Conservation (phyloP, 164 flowering plant genomes). For the Warburgia ugandensis region DNA sequence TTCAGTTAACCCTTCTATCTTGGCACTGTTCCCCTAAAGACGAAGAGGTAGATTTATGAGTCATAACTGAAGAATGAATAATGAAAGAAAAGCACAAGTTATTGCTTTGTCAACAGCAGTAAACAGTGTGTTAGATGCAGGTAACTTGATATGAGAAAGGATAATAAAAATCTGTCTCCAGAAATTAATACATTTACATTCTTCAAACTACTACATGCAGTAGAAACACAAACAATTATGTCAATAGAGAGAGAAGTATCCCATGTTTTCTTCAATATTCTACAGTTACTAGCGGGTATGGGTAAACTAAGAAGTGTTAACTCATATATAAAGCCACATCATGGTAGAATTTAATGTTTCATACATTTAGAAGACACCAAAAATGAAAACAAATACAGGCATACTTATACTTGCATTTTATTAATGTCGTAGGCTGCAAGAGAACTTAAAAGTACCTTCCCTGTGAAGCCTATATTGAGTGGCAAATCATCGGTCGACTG, state of each 20-base stretch:
- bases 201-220: too few species aligned
- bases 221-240: too few species aligned
- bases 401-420: not conserved
- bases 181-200: too few species aligned
- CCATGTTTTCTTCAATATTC: too few species aligned
- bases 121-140: too few species aligned
- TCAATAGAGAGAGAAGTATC: too few species aligned
- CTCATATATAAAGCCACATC: too few species aligned
- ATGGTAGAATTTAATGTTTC: too few species aligned
- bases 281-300: too few species aligned
- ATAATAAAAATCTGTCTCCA: too few species aligned
- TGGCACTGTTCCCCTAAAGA: constrained; percentile 73
- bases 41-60: constrained; percentile 3
- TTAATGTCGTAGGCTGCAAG: not conserved
- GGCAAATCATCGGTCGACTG: constrained; percentile 94
- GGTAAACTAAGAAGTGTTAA: too few species aligned
- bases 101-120: not conserved
- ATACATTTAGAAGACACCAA: not conserved
- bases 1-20: constrained; percentile 70
- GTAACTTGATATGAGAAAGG: too few species aligned
- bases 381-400: not conserved
- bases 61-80: constrained; percentile 4
- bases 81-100: constrained; percentile 4
- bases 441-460: constrained; percentile 77
- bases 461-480: constrained; percentile 93